A percentile compares a stretch with the other conserved stretches of the same genome.
These are phyloP conservation scores for Dictyostelium firmibasis DNA, from an alignment of 78 protist species.

Conservation along the genomic window DNA sequence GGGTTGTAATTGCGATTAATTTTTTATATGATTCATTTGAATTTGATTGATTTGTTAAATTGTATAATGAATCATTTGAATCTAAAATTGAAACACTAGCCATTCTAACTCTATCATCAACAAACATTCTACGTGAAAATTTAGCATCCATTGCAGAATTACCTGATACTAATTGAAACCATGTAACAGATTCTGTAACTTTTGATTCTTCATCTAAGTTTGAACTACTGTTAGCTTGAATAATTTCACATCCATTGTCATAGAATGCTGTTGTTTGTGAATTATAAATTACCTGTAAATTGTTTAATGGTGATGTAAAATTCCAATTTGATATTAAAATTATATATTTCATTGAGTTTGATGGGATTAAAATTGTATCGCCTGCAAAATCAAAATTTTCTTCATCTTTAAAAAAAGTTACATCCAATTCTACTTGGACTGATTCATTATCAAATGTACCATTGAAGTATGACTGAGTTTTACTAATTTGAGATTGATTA, in stretches of 20 bases:
- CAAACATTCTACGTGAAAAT: conserved; percentile 38
- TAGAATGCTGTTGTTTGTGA: background rate
- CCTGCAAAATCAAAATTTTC: conserved; percentile 8
- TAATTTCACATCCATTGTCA: background rate
- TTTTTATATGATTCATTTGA: background rate
- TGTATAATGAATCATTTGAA: conserved; percentile 10
- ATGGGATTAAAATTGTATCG: background rate
- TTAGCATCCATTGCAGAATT: conserved; percentile 9
- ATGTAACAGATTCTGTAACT: background rate
- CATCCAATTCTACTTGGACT: background rate
- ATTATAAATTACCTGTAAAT: conserved; percentile 24
- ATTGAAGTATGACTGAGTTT: background rate
- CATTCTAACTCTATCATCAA: conserved; percentile 1
- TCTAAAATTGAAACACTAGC: background rate
- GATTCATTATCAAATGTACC: conserved; percentile 7
- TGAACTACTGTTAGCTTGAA: background rate
- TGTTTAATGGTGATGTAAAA: background rate
- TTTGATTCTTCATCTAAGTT: background rate
- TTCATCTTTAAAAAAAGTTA: background rate
- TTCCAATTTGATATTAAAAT: conserved; percentile 1
- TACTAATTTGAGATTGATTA: background rate
- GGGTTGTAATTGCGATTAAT: conserved; percentile 1
- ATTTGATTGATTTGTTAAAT: background rate
- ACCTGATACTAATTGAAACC: conserved; percentile 43
- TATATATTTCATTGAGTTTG: conserved; percentile 33